Conservation (phyloP, 2,329 filamentous ascomycete genomes). For the Penicillium rolfsii region DNA sequence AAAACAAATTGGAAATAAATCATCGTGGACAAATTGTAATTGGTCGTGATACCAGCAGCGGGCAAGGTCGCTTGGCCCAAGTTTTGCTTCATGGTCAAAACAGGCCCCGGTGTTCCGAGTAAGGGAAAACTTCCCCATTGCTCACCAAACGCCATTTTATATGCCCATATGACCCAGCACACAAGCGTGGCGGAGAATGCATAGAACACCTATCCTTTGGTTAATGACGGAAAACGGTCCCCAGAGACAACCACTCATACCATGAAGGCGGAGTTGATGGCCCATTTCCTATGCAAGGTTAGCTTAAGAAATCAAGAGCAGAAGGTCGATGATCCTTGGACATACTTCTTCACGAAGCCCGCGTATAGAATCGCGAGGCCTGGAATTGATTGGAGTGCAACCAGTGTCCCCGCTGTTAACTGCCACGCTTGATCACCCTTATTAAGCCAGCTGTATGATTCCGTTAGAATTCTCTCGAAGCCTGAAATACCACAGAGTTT, state of each 20-base stretch:
- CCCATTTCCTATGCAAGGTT: slow-evolving; percentile 48
- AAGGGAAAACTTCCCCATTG: slow-evolving; percentile 52
- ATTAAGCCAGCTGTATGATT: slow-evolving; percentile 40
- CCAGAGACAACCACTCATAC: slow-evolving; percentile 13
- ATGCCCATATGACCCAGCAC: slow-evolving; percentile 56
- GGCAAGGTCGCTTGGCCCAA: slow-evolving; percentile 50
- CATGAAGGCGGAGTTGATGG: slow-evolving; percentile 57
- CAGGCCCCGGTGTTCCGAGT: slow-evolving; percentile 52
- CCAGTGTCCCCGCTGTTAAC: slow-evolving; percentile 54
- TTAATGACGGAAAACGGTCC: background rate
- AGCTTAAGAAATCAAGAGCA: background rate
- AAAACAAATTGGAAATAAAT: slow-evolving; percentile 60
- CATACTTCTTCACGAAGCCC: slow-evolving; percentile 46
- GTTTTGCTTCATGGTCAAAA: slow-evolving; percentile 50
- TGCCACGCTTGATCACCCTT: slow-evolving; percentile 59
- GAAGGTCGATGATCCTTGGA: background rate
- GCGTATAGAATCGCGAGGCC: slow-evolving; percentile 56
- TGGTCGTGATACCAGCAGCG: slow-evolving; percentile 45
- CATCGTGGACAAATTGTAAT: slow-evolving; percentile 55
- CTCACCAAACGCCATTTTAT: slow-evolving; percentile 54
- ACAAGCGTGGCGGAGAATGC: slow-evolving; percentile 54
- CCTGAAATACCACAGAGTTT: background rate
- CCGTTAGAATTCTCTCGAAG: slow-evolving; percentile 12
- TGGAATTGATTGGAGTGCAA: slow-evolving; percentile 55
- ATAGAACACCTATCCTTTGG: slow-evolving; percentile 44